phyloP scores from a whole-genome alignment of 2,329 filamentous ascomycete genomes.

The Sphaerulina populicola region DNA sequence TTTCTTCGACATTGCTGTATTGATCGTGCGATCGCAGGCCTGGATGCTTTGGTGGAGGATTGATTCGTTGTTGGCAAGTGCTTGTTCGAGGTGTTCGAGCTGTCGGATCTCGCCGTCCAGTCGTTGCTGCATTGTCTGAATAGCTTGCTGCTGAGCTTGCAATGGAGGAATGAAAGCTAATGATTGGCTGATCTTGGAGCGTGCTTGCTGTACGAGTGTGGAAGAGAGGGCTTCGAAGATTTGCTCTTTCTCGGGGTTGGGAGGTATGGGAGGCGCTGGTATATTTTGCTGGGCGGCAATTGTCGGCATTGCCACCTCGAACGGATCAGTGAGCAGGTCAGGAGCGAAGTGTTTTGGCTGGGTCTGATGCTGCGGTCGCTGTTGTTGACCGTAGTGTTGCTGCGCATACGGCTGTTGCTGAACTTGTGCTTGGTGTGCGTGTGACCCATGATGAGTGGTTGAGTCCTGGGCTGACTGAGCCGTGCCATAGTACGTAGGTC shows the following conservation, averaged over 20 bases:
- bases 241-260: slow-evolving; percentile 90
- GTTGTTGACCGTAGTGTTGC: slow-evolving; percentile 11
- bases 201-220: slow-evolving; percentile 60
- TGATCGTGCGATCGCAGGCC: slow-evolving; percentile 70
- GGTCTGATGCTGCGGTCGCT: slow-evolving; percentile 13
- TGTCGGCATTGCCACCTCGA: slow-evolving; percentile 51
- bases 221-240: slow-evolving; percentile 68
- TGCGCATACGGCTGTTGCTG: slow-evolving; percentile 14
- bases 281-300: slow-evolving; percentile 39
- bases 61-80: slow-evolving; percentile 66
- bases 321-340: slow-evolving; percentile 56
- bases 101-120: slow-evolving; percentile 67
- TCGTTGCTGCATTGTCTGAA: slow-evolving; percentile 58
- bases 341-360: slow-evolving; percentile 33
- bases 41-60: slow-evolving; percentile 69
- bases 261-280: slow-evolving; percentile 76
- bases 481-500: background rate
- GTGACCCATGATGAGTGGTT: slow-evolving; percentile 5
- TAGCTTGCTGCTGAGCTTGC: slow-evolving; percentile 67
- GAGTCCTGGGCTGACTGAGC: background rate
- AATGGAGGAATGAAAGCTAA: slow-evolving; percentile 66
- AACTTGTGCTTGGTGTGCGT: slow-evolving; percentile 8
- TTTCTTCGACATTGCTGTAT: slow-evolving; percentile 58
- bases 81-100: slow-evolving; percentile 60
- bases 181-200: slow-evolving; percentile 62